Percentiles rank a stretch among this genome's conserved stretches.
phyloP scores from a whole-genome alignment of 1,284 basidiomycete genomes.

The Microbotryomycetes sp. region DNA sequence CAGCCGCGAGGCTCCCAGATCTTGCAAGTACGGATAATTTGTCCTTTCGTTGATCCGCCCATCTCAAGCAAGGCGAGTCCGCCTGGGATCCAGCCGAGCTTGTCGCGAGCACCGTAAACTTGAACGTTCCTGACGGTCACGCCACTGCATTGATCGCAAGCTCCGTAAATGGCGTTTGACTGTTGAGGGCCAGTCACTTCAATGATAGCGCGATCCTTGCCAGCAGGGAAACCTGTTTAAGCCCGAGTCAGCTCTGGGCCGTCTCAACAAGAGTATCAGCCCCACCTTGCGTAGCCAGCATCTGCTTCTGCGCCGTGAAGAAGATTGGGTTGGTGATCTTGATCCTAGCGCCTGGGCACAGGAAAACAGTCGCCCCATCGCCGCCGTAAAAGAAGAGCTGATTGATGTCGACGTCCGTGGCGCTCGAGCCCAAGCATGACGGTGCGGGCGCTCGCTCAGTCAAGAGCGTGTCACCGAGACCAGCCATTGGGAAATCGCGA shows the following conservation, averaged over 20 bases:
- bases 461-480: neutral
- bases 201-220: constrained; percentile 43
- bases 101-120: constrained; percentile 41
- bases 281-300: constrained; percentile 41
- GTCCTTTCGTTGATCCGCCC: constrained; percentile 40
- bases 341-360: constrained; percentile 45
- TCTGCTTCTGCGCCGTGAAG: constrained; percentile 47
- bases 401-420: constrained; percentile 29
- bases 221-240: constrained; percentile 46
- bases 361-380: constrained; percentile 43
- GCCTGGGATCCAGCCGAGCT: constrained; percentile 35
- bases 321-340: constrained; percentile 42
- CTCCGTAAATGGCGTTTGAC: constrained; percentile 34
- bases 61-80: constrained; percentile 42
- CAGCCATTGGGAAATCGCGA: neutral
- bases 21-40: constrained; percentile 24
- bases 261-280: too few species aligned
- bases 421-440: constrained; percentile 25
- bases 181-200: constrained; percentile 37
- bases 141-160: constrained; percentile 31
- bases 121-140: constrained; percentile 33
- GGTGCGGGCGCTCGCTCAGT: neutral
- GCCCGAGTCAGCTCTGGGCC: too few species aligned
- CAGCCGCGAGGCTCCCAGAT: constrained; percentile 34
- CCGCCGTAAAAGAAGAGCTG: constrained; percentile 32